These are phyloP conservation scores for Flaveria linearis DNA, from an alignment of 129 eudicot genomes.

Conservation along the genomic window DNA sequence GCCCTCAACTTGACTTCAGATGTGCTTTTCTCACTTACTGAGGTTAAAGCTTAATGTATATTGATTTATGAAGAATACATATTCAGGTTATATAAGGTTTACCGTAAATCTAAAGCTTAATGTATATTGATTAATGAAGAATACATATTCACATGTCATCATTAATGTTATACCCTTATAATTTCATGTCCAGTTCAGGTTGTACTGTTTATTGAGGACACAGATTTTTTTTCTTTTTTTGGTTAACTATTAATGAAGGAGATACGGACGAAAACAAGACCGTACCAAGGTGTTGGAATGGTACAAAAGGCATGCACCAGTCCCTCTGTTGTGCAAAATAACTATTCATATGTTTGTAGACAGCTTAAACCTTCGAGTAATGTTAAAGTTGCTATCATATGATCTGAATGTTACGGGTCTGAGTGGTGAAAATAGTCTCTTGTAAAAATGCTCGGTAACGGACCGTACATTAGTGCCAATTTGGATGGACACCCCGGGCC, in stretches of 20 bases:
- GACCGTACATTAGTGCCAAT: too few relatives aligned
- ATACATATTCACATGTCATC: neutral
- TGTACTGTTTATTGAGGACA: neutral
- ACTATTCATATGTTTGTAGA: neutral
- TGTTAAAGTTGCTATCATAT: too few relatives aligned
- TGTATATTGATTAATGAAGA: neutral
- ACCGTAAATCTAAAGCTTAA: neutral
- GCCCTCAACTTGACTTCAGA: conserved; percentile 26
- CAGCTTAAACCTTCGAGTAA: too few relatives aligned
- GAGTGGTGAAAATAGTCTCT: too few relatives aligned
- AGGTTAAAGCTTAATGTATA: neutral
- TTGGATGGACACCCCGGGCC: neutral
- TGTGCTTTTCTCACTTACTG: neutral
- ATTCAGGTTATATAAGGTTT: conserved; percentile 10
- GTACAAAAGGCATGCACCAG: too few relatives aligned
- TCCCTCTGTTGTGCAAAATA: neutral
- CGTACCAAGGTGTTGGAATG: too few relatives aligned
- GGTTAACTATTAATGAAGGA: too few relatives aligned
- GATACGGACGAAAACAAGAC: too few relatives aligned
- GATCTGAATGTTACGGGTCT: too few relatives aligned
- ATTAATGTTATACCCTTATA: neutral
- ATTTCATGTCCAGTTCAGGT: neutral
- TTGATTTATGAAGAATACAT: neutral
- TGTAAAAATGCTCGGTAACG: too few relatives aligned
- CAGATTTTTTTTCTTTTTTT: too few relatives aligned